Evolutionary conservation across 2,329 filamentous ascomycete species (phyloP), one percentile per base, ranked within the genome.

Genomic region (Xylogone sp.): DNA sequence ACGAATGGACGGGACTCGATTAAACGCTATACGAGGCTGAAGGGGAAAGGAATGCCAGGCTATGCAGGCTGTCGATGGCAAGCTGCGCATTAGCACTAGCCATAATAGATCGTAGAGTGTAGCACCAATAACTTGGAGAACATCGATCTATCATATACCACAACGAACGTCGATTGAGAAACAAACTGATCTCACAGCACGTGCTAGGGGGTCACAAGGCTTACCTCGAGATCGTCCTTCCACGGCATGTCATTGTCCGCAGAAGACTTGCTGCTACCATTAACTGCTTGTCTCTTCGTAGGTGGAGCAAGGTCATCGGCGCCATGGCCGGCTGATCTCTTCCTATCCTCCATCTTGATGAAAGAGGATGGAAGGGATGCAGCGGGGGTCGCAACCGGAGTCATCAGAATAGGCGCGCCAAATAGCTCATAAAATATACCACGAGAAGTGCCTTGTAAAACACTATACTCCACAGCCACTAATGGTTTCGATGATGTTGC

Each of bases 311-410:
- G 77, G 62, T 97, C 90, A 70, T 94, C 89, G 65, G 83, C 76
- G 68, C 87, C 88, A 72, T 83, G 81, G 63, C 87, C 81, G 68
- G 91, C 89, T 68, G 91, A 88, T 83, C 94, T 86, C 83, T 99
- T 99, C 83, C 94, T 90, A 79, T 97, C 94, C 82, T 99, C 94
- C 93, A 97, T 99, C 83, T 94, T 96, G 78, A 84, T 78, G 75
- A 89, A 80, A 81, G 85, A 85, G 76, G 90, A 87, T 78, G 88
- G 83, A 82, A 84, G 83, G 79, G 86, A 80, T 68, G 75, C 72
- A 72, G 86, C 79, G 75, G 88, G 87, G 76, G 56, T 58, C 54
- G 62, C 59, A 54, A 88, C 84, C 82, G 88, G 82, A 86, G 86
- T 86, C 90, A 95, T 95, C 81, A 90, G 88, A 86, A 80, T 75